Conservation (phyloP, 306 rosid genomes). For the Prinsepia uniflora region DNA sequence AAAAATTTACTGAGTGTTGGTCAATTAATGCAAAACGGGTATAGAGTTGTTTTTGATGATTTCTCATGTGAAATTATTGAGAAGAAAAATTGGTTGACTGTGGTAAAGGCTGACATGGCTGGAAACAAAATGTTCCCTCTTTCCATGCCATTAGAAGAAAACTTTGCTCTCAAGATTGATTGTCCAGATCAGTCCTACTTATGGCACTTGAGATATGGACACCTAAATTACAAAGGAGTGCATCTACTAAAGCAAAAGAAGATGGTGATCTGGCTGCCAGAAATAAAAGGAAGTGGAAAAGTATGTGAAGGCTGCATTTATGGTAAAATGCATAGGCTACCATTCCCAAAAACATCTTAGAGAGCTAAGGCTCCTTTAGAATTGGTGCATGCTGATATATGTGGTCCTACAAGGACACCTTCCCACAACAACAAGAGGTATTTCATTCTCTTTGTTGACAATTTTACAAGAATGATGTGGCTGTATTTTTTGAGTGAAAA, state of each 20-base stretch:
- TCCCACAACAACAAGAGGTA: not conserved
- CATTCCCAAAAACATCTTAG: not conserved
- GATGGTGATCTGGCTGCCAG: not conserved
- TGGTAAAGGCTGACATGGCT: not conserved
- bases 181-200: not conserved
- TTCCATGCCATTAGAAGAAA: not conserved
- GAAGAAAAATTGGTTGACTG: not conserved
- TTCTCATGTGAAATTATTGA: too few relatives aligned
- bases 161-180: not conserved
- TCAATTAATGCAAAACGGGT: not conserved
- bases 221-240: not conserved
- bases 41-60: not conserved
- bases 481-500: constrained; percentile 5
- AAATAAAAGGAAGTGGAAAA: not conserved
- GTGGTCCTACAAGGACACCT: not conserved
- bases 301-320: not conserved
- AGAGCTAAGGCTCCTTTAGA: too few relatives aligned
- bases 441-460: not conserved
- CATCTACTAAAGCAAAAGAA: not conserved
- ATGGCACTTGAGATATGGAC: not conserved
- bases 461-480: not conserved
- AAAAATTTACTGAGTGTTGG: not conserved
- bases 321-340: not conserved
- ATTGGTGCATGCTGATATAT: too few relatives aligned
- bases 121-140: not conserved